A percentile compares a stretch with the other conserved stretches of the same genome.
phyloP scores from a whole-genome alignment of 2,329 filamentous ascomycete species.

The Helicocarpus griseus region DNA sequence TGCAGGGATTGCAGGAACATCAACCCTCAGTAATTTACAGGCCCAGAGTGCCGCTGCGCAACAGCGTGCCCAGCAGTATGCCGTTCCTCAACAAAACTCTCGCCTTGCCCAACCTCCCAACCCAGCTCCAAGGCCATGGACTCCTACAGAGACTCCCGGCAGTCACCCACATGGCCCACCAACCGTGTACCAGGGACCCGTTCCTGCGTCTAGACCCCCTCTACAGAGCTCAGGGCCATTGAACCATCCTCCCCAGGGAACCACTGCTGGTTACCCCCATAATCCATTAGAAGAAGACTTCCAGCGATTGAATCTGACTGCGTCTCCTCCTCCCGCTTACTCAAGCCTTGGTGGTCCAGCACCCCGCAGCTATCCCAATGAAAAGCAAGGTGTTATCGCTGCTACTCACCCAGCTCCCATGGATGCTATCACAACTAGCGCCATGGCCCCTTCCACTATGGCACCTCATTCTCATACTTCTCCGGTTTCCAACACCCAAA shows the following conservation, averaged over 20 bases:
- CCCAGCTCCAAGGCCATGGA: constrained; percentile 64
- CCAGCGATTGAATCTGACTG: constrained; percentile 66
- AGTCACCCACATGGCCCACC: constrained; percentile 81
- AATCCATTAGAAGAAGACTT: constrained; percentile 81
- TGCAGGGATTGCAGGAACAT: constrained; percentile 77
- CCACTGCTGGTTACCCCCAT: constrained; percentile 39
- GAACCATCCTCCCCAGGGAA: constrained; percentile 18
- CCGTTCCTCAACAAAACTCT: constrained; percentile 35
- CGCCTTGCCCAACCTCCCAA: constrained; percentile 19
- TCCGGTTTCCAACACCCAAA: constrained; percentile 31
- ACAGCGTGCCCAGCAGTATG: constrained; percentile 72
- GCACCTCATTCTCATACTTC: constrained; percentile 15
- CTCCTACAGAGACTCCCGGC: constrained; percentile 82
- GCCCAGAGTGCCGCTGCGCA: constrained; percentile 71
- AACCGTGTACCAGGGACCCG: constrained; percentile 79
- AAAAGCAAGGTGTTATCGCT: constrained; percentile 50
- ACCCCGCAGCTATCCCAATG: constrained; percentile 56
- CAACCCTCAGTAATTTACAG: constrained; percentile 66
- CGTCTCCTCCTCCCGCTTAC: constrained; percentile 91
- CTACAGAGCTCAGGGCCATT: constrained; percentile 25
- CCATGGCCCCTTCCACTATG: constrained; percentile 16
- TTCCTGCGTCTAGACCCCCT: constrained; percentile 30
- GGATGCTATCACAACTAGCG: constrained; percentile 12
- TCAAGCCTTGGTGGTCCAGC: constrained; percentile 54
- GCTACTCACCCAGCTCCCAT: constrained; percentile 16